phyloP scores from a whole-genome alignment of 1,139 yeast species.

The Hansenula anomala region DNA sequence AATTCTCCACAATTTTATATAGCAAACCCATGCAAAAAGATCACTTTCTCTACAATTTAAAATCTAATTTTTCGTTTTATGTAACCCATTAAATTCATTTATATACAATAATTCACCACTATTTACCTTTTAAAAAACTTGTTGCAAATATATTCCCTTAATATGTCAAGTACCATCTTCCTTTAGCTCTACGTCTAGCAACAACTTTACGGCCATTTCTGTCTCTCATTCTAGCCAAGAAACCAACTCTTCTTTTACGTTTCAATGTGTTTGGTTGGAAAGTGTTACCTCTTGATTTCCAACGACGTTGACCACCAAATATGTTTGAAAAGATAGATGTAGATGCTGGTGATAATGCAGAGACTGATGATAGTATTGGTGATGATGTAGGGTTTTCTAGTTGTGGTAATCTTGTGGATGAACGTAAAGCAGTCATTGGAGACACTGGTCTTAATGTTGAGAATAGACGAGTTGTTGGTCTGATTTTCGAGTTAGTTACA shows the following conservation, averaged over 20 bases:
- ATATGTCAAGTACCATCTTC: conserved; percentile 91
- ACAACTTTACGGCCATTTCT: conserved; percentile 76
- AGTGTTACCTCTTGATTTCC: conserved; percentile 89
- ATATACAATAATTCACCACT: background rate
- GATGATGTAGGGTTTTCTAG: conserved; percentile 12
- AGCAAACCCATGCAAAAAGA: no score
- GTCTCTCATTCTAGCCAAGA: conserved; percentile 80
- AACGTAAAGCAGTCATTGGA: conserved; percentile 17
- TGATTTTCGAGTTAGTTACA: conserved; percentile 1
- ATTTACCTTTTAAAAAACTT: background rate
- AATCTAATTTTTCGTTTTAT: no score
- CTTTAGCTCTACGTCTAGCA: conserved; percentile 77
- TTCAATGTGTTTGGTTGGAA: conserved; percentile 91
- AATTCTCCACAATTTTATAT: no score
- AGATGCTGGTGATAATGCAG: conserved; percentile 2
- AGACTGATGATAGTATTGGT: conserved; percentile 4
- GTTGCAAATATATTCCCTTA: no score
- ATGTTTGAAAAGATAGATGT: conserved; percentile 17
- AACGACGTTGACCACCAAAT: conserved; percentile 52
- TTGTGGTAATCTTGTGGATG: conserved; percentile 5
- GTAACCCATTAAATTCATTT: background rate
- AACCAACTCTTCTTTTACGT: conserved; percentile 88
- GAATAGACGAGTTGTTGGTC: conserved; percentile 14
- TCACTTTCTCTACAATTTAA: no score
- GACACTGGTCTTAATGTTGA: conserved; percentile 22